Evolutionary conservation across 805 yeast genomes (phyloP).

Genomic region (Scheffersomyces coipomensis): DNA sequence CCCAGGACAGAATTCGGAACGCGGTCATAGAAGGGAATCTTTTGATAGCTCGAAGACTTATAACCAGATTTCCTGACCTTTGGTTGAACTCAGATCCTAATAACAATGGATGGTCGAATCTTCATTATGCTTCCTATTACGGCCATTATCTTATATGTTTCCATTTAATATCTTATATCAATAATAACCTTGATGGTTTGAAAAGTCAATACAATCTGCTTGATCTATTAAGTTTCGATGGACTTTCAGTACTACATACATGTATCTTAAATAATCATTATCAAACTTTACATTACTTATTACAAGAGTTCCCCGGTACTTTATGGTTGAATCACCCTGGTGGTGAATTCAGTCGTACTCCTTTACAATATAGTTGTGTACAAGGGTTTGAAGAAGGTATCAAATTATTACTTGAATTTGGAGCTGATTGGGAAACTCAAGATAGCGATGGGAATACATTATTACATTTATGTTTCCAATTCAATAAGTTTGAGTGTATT

Average conservation of each 20-base stretch:
- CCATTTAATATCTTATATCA: conserved; percentile 34
- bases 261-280: conserved; percentile 29
- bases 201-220: conserved; percentile 12
- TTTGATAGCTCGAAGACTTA: conserved; percentile 35
- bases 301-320: conserved; percentile 41
- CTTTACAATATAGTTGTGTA: conserved; percentile 36
- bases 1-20: conserved; percentile 33
- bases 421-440: conserved; percentile 30
- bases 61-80: conserved; percentile 39
- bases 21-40: conserved; percentile 39
- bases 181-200: conserved; percentile 15
- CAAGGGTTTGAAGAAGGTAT: conserved; percentile 37
- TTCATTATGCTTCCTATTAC: conserved; percentile 40
- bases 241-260: conserved; percentile 35
- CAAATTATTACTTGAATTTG: conserved; percentile 37
- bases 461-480: conserved; percentile 38
- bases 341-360: conserved; percentile 30
- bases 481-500: conserved; percentile 31
- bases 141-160: conserved; percentile 43
- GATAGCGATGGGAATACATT: conserved; percentile 37
- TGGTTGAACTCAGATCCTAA: conserved; percentile 40
- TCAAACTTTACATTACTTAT: conserved; percentile 41
- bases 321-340: conserved; percentile 37
- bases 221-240: conserved; percentile 38
- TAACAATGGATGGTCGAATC: conserved; percentile 39